These are phyloP conservation scores for Spergularia azorica DNA, from an alignment of 179 eudicot genomes.

Conservation along the genomic window DNA sequence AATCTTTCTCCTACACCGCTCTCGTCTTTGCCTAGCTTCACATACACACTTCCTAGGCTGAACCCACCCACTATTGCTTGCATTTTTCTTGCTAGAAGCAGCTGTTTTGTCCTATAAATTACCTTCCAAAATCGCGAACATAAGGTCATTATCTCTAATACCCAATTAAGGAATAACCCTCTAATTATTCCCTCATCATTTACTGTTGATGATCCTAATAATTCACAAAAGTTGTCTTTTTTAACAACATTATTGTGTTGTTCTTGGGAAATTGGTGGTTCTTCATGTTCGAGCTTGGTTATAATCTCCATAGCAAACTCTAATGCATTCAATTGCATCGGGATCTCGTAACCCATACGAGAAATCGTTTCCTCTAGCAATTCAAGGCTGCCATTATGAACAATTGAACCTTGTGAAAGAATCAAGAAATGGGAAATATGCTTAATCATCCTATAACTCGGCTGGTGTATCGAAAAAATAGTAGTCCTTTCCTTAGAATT, in stretches of 20 bases:
- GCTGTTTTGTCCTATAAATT: slow-evolving; percentile 83
- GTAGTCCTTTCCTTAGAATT: slow-evolving; percentile 55
- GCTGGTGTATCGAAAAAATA: slow-evolving; percentile 79
- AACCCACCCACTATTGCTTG: slow-evolving; percentile 91
- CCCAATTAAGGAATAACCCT: slow-evolving; percentile 15
- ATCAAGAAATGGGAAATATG: slow-evolving; percentile 66
- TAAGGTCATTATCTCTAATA: slow-evolving; percentile 54
- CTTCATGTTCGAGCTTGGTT: slow-evolving; percentile 43
- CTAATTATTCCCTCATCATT: slow-evolving; percentile 5
- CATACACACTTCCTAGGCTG: slow-evolving; percentile 80
- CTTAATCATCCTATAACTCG: slow-evolving; percentile 73
- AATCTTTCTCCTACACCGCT: slow-evolving; percentile 70
- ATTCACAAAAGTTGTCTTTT: slow-evolving; percentile 15
- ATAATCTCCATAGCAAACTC: slow-evolving; percentile 87
- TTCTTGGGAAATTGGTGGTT: slow-evolving; percentile 14
- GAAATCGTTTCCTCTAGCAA: slow-evolving; percentile 62
- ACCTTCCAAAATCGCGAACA: slow-evolving; percentile 78
- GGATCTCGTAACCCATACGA: slow-evolving; percentile 55
- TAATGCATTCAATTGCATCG: slow-evolving; percentile 63
- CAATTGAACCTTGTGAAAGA: slow-evolving; percentile 65
- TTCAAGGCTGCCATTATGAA: slow-evolving; percentile 60
- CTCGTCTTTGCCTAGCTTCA: slow-evolving; percentile 57
- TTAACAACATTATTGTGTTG: slow-evolving; percentile 11
- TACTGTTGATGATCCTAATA: slow-evolving; percentile 16
- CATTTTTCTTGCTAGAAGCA: slow-evolving; percentile 84